These are phyloP conservation scores for Backusella circina DNA, from an alignment of 192 early-diverging fungal genomes.

Conservation along the genomic window DNA sequence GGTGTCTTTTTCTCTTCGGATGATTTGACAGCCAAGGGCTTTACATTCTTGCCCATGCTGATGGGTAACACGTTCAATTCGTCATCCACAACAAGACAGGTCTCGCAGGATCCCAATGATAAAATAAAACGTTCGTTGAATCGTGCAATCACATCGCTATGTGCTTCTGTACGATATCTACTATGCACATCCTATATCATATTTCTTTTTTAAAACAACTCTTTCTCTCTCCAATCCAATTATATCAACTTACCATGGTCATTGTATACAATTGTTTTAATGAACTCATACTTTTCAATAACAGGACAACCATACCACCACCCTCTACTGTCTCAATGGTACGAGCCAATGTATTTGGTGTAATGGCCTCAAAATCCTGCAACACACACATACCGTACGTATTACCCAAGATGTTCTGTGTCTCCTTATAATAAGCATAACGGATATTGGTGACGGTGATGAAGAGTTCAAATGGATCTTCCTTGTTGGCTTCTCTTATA, in stretches of 20 bases:
- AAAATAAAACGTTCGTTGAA: conserved; percentile 99
- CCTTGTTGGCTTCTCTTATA: conserved; percentile 83
- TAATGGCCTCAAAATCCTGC: conserved; percentile 98
- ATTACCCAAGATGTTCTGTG: conserved; percentile 95
- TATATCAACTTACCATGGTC: conserved; percentile 74
- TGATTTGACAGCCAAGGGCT: conserved; percentile 69
- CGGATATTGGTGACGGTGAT: conserved; percentile 92
- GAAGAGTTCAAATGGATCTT: conserved; percentile 99
- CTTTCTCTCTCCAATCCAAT: too few relatives aligned
- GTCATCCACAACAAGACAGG: conserved; percentile 94
- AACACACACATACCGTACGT: conserved; percentile 99
- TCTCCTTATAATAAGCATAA: conserved; percentile 99
- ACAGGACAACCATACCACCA: conserved; percentile 89
- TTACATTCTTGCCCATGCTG: conserved; percentile 90
- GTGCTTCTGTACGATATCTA: conserved; percentile 91
- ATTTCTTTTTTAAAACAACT: background rate
- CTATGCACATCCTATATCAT: conserved; percentile 81
- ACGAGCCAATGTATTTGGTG: conserved; percentile 93
- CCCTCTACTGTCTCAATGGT: conserved; percentile 99
- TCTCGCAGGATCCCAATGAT: conserved; percentile 82
- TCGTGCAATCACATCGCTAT: conserved; percentile 88
- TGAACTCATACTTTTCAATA: conserved; percentile 94
- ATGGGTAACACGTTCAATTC: conserved; percentile 97
- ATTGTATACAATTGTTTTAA: conserved; percentile 97
- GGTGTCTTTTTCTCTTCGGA: conserved; percentile 44